Conservation (phyloP, 139 green algal genomes). For the Trebouxia sp. region DNA sequence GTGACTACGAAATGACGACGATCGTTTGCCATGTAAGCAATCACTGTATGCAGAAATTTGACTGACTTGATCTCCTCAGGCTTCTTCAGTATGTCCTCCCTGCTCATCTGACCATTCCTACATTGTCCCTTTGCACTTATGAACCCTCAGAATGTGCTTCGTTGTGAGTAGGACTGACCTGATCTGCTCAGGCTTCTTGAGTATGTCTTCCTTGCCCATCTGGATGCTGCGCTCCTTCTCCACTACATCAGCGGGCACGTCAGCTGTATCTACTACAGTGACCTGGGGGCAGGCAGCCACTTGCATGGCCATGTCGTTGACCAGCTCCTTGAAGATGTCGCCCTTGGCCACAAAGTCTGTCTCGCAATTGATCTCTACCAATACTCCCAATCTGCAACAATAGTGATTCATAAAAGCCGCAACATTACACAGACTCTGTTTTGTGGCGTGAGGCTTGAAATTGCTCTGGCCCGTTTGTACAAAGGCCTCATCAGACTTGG, state of each 20-base stretch:
- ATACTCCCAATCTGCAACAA: conserved; percentile 80
- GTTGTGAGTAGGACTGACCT: conserved; percentile 37
- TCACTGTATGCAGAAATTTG: no score
- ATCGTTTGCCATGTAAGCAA: no score
- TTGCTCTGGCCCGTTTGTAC: no score
- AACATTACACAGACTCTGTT: no score
- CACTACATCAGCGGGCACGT: conserved; percentile 66
- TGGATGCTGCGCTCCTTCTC: conserved; percentile 81
- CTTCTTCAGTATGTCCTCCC: conserved; percentile 94
- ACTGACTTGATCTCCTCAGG: conserved; percentile 87
- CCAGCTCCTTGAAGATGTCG: conserved; percentile 88
- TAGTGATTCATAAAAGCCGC: no score
- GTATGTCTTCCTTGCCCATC: conserved; percentile 96
- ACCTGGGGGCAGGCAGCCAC: conserved; percentile 27
- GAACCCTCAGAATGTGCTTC: not conserved
- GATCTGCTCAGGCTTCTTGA: conserved; percentile 92
- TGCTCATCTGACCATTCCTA: conserved; percentile 81
- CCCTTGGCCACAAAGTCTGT: conserved; percentile 92
- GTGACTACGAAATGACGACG: no score
- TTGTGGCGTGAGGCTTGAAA: no score
- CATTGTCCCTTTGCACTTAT: no score
- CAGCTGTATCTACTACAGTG: conserved; percentile 52
- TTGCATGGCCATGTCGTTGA: conserved; percentile 74
- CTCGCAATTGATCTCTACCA: conserved; percentile 97
- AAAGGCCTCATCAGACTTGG: no score